Base-by-base conservation (phyloP, 1,139 yeast species). In the Hanseniaspora sp. region DNA sequence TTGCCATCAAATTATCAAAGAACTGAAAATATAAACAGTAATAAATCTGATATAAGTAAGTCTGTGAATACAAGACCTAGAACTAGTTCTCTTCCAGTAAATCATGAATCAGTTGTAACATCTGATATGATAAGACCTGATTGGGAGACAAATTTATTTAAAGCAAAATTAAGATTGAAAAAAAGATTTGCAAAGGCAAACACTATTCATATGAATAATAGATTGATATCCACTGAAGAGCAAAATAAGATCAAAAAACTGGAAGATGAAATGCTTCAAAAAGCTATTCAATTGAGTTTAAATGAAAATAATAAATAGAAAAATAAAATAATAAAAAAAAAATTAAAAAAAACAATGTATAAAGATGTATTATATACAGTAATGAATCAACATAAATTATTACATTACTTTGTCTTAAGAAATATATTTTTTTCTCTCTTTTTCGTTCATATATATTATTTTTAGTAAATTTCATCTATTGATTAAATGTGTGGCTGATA, bases 171-270 rank as follows among this genome's bases (percentile, higher is more conserved):
- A 57, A 83, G 81, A 61, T 71, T 87, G 46, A 96, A 95, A 0
- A 75, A 95, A 56, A 77, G 86, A 62, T 82, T 95, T 0, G 97
- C 96, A 0, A 87, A 95, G 17, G 97, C 97, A 0, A 86, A 87
- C 48, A 96, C 96, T 0, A 79, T 90, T 46, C 97, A 90, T 69
- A 64, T 67, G 45, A 67, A 95, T 88, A 13, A 82, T 86, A 34
- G 87, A 82, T 58, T 76, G 80, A 65, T 69, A 18, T 51, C 59
- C 11, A 52, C 57, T 34, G 57, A 59, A n/a, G 59, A 57, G 11
- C 56, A 58, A 7, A 61, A 60, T 17, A 68, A 67, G n/a, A 66
- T 68, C 29, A 60, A 66, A 37, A 78, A 75, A 42, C 59, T 84
- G 47, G 95, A 87, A 65, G 86, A 84, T 55, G 72, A 83, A 60